phyloP scores from a whole-genome alignment of 176 grass and related monocot species.

The Echinochloa phyllopogon region DNA sequence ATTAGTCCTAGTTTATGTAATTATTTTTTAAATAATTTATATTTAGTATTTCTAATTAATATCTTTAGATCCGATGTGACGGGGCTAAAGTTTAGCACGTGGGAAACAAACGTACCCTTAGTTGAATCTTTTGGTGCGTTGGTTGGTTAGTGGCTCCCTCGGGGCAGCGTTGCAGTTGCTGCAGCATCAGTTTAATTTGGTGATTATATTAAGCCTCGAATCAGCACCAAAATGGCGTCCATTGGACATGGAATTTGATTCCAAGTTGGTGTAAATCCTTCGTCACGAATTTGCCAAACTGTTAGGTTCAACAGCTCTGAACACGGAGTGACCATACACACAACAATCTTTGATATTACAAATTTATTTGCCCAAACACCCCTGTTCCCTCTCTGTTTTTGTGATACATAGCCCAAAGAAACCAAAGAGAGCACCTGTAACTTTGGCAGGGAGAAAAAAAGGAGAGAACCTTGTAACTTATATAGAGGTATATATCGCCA shows the following conservation, averaged over 20 bases:
- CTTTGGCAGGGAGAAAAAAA: no score
- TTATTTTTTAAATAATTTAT: no score
- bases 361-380: neutral
- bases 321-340: neutral
- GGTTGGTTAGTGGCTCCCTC: neutral
- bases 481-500: no score
- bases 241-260: neutral
- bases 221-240: neutral
- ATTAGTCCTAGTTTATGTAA: no score
- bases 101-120: no score
- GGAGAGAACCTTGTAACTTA: no score
- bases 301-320: neutral
- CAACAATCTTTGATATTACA: neutral
- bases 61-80: no score
- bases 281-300: neutral
- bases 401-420: neutral
- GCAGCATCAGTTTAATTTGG: neutral
- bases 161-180: conserved; percentile 2
- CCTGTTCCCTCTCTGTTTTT: neutral
- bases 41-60: no score
- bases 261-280: neutral
- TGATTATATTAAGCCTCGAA: neutral
- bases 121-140: conserved; percentile 22
- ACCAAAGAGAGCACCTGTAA: no score
- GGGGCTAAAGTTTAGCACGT: no score